A percentile compares a stretch with the other conserved stretches of the same genome.
These are phyloP conservation scores for Alternaria brassicicola DNA, from an alignment of 2,329 filamentous ascomycete species.

Conservation along the genomic window DNA sequence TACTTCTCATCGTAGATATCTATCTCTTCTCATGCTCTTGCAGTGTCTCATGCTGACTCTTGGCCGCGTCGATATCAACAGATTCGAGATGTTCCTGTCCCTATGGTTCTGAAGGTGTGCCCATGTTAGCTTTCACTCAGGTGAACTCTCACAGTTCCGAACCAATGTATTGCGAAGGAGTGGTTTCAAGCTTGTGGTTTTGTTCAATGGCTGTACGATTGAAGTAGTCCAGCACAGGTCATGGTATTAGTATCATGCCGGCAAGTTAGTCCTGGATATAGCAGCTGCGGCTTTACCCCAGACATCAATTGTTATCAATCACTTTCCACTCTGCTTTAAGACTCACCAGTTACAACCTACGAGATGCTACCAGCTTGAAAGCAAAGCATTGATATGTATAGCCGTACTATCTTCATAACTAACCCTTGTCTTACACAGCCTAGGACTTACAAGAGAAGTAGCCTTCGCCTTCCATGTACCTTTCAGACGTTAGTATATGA, in stretches of 20 bases:
- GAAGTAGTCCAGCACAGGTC: background rate
- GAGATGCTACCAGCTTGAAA: too few species aligned
- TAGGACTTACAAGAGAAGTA: too few species aligned
- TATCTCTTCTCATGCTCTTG: constrained; percentile 1
- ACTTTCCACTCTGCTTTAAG: too few species aligned
- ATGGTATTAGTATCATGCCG: background rate
- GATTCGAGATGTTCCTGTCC: background rate
- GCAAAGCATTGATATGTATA: too few species aligned
- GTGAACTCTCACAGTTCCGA: background rate
- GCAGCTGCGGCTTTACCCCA: constrained; percentile 1
- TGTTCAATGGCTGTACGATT: background rate
- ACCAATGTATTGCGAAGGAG: background rate
- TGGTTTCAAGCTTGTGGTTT: background rate
- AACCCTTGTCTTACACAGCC: too few species aligned
- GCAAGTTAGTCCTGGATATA: background rate
- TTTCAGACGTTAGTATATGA: too few species aligned
- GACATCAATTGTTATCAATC: too few species aligned
- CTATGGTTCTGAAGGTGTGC: background rate
- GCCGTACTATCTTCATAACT: too few species aligned
- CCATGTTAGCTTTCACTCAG: background rate
- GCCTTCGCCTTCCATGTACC: too few species aligned
- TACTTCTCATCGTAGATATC: background rate
- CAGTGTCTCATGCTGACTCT: background rate
- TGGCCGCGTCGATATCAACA: background rate
- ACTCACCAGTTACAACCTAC: too few species aligned